Conservation (phyloP, 2,329 filamentous ascomycete genomes). For the Sarocladium strictum region DNA sequence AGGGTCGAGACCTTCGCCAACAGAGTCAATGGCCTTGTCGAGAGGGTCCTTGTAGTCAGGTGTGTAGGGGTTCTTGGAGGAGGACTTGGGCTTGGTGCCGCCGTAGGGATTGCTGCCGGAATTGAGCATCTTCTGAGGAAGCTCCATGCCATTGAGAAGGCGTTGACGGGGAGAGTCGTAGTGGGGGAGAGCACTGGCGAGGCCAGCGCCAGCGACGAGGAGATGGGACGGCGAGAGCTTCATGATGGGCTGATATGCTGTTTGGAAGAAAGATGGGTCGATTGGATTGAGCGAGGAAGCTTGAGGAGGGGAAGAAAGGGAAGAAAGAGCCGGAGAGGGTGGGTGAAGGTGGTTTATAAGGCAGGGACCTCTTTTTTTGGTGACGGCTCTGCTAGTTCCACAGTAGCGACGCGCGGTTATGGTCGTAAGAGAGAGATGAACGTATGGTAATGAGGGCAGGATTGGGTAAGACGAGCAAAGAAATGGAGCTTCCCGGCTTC, state of each 20-base stretch:
- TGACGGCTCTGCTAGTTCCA: neutral
- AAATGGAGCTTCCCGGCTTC: neutral
- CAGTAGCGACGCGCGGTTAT: constrained; percentile 2
- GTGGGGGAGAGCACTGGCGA: constrained; percentile 22
- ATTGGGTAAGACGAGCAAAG: neutral
- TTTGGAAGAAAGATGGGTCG: neutral
- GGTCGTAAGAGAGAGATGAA: neutral
- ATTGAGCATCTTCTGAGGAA: constrained; percentile 37
- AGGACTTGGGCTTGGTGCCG: constrained; percentile 10
- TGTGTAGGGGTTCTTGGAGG: constrained; percentile 44
- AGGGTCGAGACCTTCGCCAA: constrained; percentile 56
- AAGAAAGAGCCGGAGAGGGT: neutral
- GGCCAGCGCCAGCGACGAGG: constrained; percentile 21
- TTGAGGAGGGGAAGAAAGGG: neutral
- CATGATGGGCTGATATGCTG: constrained; percentile 15
- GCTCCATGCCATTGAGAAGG: constrained; percentile 41
- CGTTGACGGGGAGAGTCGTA: constrained; percentile 50
- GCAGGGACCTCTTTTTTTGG: constrained; percentile 1
- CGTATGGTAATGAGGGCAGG: neutral
- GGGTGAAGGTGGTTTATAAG: constrained; percentile 8
- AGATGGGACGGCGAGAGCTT: constrained; percentile 20
- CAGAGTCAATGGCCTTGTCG: constrained; percentile 55
- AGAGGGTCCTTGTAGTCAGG: constrained; percentile 55
- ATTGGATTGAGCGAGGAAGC: neutral
- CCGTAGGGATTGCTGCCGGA: constrained; percentile 23